Evolutionary conservation across 176 grass and related monocot species (phyloP).

Genomic region (Saccharum officinarum): DNA sequence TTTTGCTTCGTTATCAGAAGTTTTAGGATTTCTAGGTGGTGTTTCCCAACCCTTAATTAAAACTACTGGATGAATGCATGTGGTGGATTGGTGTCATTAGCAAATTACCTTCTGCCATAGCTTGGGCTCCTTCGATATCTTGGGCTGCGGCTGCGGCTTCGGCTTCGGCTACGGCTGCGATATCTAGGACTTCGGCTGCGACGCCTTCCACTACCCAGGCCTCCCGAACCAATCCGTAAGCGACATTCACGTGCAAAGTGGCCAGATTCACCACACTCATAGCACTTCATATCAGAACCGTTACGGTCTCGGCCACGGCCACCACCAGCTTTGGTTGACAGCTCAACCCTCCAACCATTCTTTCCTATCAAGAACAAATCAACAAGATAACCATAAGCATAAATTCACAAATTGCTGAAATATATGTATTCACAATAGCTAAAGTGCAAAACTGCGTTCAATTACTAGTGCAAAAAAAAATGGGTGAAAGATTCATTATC

Average conservation of each 20-base stretch:
- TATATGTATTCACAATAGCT: background rate
- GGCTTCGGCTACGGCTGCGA: slow-evolving; percentile 55
- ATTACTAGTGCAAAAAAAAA: background rate
- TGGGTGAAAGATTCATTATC: background rate
- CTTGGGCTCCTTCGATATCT: slow-evolving; percentile 84
- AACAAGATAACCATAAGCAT: background rate
- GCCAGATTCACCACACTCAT: slow-evolving; percentile 82
- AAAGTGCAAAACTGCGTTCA: background rate
- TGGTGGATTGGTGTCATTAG: background rate
- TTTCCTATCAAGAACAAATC: slow-evolving; percentile 58
- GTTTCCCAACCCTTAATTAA: background rate
- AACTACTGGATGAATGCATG: background rate
- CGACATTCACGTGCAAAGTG: slow-evolving; percentile 92
- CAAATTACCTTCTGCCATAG: slow-evolving; percentile 68
- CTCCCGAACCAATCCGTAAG: slow-evolving; percentile 65
- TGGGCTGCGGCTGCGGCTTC: slow-evolving; percentile 56
- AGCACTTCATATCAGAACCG: slow-evolving; percentile 83
- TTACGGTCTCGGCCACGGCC: slow-evolving; percentile 60
- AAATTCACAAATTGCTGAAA: slow-evolving; percentile 25
- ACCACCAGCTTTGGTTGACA: slow-evolving; percentile 70
- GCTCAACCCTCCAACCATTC: slow-evolving; percentile 89
- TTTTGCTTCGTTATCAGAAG: background rate
- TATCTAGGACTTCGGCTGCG: slow-evolving; percentile 54
- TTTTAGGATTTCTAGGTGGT: background rate
- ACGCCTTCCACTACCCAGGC: slow-evolving; percentile 66